A percentile compares a stretch with the other conserved stretches of the same genome.
Evolutionary conservation across 306 rosid genomes (phyloP).

Genomic region (Cucurbita argyrosperma): DNA sequence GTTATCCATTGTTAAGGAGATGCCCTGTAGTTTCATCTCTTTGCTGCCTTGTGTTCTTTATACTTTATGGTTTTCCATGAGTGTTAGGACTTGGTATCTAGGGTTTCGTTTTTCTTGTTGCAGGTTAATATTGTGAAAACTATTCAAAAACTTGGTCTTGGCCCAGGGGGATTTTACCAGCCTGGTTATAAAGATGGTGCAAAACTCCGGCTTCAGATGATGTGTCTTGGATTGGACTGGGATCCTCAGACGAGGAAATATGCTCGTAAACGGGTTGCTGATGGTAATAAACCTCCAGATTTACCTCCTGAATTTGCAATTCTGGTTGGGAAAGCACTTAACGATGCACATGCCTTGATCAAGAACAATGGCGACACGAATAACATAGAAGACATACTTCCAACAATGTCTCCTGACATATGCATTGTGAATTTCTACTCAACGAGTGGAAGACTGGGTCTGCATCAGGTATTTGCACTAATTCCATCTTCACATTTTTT

Average conservation of each 20-base stretch:
- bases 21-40: neutral
- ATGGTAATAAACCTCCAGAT: constrained; percentile 26
- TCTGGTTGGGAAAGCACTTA: constrained; percentile 23
- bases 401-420: constrained; percentile 47
- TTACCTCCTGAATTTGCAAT: constrained; percentile 25
- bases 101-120: neutral
- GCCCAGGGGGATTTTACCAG: constrained; percentile 61
- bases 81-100: neutral
- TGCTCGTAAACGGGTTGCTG: constrained; percentile 12
- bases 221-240: constrained; percentile 70
- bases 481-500: too few species aligned
- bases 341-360: constrained; percentile 27
- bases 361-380: neutral
- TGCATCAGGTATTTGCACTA: constrained; percentile 42
- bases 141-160: constrained; percentile 35
- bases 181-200: constrained; percentile 43
- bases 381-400: constrained; percentile 28
- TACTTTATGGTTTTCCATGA: neutral
- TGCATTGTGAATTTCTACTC: constrained; percentile 58
- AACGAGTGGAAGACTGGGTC: constrained; percentile 42
- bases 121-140: constrained; percentile 33
- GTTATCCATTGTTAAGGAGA: neutral
- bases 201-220: constrained; percentile 49
- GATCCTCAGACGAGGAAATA: constrained; percentile 49
- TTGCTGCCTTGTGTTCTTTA: neutral